Evolutionary conservation across 2,329 filamentous ascomycete species (phyloP), one percentile per base, ranked within the genome.

Genomic region (Xylariomycetidae sp.): DNA sequence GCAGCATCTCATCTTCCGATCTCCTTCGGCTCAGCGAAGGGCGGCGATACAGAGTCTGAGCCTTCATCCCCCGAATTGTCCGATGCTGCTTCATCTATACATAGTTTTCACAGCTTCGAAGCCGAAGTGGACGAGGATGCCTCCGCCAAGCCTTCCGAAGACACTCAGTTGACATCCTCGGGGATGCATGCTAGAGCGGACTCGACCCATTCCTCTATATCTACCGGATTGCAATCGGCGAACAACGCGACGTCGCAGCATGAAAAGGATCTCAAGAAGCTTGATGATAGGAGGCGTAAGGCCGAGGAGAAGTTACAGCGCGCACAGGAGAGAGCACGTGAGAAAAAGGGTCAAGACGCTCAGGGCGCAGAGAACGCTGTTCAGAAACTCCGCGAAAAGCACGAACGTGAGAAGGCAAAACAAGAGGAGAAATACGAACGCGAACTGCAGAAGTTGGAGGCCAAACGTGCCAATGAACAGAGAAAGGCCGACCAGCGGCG

Each of bases 371-470:
- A 57, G 31, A 57, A 63, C 2, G 64, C 67, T 2, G 42, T 77
- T 5, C 66, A 70, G 18, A 82, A 78, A 53, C 66, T 78, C 6
- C 70, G 72, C 18, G 77, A 82, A 51, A 80, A 75, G 50, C 77
- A 85, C 54, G 72, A 77, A 28, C 67, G 64, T 30, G 78, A 83
- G 43, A 54, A 80, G 0, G 72, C 74, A 27, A 85, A 82, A 51
- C 75, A 81, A 33, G 75, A 82, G 45, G 79, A 79, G 29, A 82
- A 80, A 45, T 80, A 81, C 46, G 70, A 72, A 42, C 70, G 70
- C 10, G 81, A 87, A 49, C 62, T 84, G 28, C 63, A 64, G 41
- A 82, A 80, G 56, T 61, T 85, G 3, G 76, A 85, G 42, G 71
- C 77, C 43, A 78, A 77, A 60, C 74, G 76, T 30, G 65, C 68